These are phyloP conservation scores for Alternaria ventricosa DNA, from an alignment of 2,329 filamentous ascomycete species.

Conservation along the genomic window DNA sequence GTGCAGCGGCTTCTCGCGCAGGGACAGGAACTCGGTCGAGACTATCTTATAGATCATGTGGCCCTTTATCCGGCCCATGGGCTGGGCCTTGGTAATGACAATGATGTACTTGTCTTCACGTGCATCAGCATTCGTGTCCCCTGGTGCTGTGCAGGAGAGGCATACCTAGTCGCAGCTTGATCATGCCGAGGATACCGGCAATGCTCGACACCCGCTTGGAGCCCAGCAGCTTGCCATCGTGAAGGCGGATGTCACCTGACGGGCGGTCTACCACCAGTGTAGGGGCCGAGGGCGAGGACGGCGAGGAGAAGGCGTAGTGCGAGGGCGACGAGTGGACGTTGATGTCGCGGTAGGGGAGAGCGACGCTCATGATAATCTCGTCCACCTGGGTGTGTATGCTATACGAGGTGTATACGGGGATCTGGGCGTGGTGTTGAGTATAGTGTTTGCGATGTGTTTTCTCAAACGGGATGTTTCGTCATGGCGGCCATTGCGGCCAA, in stretches of 20 bases:
- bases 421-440: conserved; percentile 1
- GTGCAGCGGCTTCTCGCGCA: conserved; percentile 89
- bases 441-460: conserved; percentile 2
- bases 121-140: conserved; percentile 23
- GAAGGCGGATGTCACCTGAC: conserved; percentile 86
- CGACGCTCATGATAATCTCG: conserved; percentile 53
- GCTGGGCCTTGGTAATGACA: conserved; percentile 91
- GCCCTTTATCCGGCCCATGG: conserved; percentile 88
- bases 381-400: background rate
- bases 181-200: conserved; percentile 90
- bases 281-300: conserved; percentile 87
- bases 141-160: background rate
- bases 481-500: conserved; percentile 19
- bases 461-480: conserved; percentile 21
- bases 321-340: conserved; percentile 92
- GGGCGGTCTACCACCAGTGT: conserved; percentile 90
- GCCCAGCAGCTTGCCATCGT: conserved; percentile 76
- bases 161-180: conserved; percentile 88
- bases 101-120: conserved; percentile 88
- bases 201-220: conserved; percentile 91
- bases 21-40: conserved; percentile 88
- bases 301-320: conserved; percentile 95
- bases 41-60: conserved; percentile 96
- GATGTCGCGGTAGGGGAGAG: conserved; percentile 88
- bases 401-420: background rate